Base-by-base conservation (phyloP, 2,329 filamentous ascomycete species). In the Nigrospora oryzae region DNA sequence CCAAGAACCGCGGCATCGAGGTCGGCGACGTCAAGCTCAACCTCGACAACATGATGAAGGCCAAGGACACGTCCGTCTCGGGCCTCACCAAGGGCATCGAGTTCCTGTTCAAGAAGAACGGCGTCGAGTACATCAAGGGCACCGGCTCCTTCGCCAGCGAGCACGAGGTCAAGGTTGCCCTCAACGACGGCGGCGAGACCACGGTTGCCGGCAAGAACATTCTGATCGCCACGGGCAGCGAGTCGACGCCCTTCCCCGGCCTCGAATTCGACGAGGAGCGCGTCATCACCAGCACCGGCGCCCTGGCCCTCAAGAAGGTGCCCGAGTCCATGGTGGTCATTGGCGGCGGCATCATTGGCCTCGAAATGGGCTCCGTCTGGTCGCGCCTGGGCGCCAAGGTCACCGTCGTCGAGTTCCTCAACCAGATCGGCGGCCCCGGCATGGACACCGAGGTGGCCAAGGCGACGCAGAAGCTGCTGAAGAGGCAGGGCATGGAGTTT, bases 321-420 rank as follows among this genome's bases (percentile, higher is more conserved):
- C 93, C 93, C 37, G 89, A 96, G 77, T 93, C 87, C 71, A 85
- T 98, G 86, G 75, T 94, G 52, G 93, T 98, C 59, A 96, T 98
- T 63, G 93, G 93, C 57, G 93, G 93, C 64, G 93, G 93, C 66
- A 98, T 98, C 67, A 98, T 98, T 61, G 93, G 93, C 64, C 81
- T 98, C 36, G 93, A 98, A 72, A 98, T 98, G 93, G 89, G 74
- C 52, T 97, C 91, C 43, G 93, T 98, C 44, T 98, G 93, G 93
- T 95, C 89, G 49, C 81, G 93, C 60, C 77, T 98, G 50, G 93
- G 93, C 52, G 69, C 89, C 52, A 88, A 97, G 70, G 93, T 98
- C 49, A 98, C 93, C 50, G 90, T 98, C 47, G 90, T 98, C 46
- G 93, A 98, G 71, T 98, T 93, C 72, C 75, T 98, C 46, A 81